These are phyloP conservation scores for Holtermannia corniformis DNA, from an alignment of 768 basidiomycete species.

Conservation along the genomic window DNA sequence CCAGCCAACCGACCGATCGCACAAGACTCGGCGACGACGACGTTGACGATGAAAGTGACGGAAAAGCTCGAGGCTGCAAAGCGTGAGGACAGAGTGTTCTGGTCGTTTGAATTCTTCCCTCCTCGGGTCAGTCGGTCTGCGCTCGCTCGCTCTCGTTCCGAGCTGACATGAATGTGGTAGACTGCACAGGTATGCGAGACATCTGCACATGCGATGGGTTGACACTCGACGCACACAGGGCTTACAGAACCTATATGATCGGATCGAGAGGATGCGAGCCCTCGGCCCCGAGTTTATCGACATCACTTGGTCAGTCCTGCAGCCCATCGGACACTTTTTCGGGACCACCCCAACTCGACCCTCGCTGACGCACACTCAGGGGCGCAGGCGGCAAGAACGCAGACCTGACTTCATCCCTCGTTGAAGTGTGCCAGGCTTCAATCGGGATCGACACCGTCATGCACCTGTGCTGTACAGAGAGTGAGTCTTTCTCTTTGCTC, in stretches of 20 bases:
- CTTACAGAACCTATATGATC: constrained; percentile 90
- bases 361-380: constrained; percentile 46
- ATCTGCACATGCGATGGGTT: not conserved
- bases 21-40: no score
- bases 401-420: constrained; percentile 84
- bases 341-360: not conserved
- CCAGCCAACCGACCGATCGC: no score
- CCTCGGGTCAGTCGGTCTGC: constrained; percentile 47
- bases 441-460: constrained; percentile 96
- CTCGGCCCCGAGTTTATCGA: constrained; percentile 96
- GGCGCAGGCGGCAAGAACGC: constrained; percentile 94
- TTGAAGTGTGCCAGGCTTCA: constrained; percentile 82
- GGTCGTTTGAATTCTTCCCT: constrained; percentile 99
- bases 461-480: constrained; percentile 98
- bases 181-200: not conserved
- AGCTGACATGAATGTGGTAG: not conserved
- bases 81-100: constrained; percentile 82
- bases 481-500: constrained; percentile 18
- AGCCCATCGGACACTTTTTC: not conserved
- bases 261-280: constrained; percentile 94
- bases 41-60: constrained; percentile 86
- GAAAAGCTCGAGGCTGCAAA: constrained; percentile 80
- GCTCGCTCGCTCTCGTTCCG: not conserved
- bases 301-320: constrained; percentile 66
- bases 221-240: constrained; percentile 51